Conservation (phyloP, 1,284 basidiomycete genomes). For the Lentinula novae-zelandiae region DNA sequence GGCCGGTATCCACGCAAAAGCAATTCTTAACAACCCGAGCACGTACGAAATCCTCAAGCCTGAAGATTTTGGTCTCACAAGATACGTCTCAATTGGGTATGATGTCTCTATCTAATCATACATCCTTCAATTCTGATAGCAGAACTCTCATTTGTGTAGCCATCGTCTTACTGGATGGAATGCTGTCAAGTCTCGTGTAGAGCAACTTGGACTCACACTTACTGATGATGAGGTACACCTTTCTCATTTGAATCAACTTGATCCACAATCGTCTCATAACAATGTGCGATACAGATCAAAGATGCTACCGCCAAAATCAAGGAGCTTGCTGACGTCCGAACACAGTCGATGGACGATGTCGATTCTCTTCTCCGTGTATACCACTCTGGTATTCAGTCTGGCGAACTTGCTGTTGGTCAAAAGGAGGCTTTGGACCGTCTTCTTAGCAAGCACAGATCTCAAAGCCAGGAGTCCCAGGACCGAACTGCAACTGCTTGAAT, state of each 20-base stretch:
- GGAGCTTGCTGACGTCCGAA: conserved; percentile 97
- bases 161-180: conserved; percentile 98
- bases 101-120: conserved; percentile 17
- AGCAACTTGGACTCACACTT: conserved; percentile 87
- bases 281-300: conserved; percentile 62
- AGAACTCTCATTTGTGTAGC: conserved; percentile 29
- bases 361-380: conserved; percentile 95
- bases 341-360: conserved; percentile 99
- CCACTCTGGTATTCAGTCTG: conserved; percentile 85
- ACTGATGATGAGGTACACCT: conserved; percentile 77
- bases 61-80: conserved; percentile 96
- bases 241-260: neutral
- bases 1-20: conserved; percentile 99
- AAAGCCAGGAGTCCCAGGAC: conserved; percentile 15
- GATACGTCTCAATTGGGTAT: conserved; percentile 96
- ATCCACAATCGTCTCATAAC: neutral
- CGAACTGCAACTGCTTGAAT: neutral
- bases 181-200: conserved; percentile 98
- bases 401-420: conserved; percentile 85
- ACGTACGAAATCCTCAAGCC: conserved; percentile 99
- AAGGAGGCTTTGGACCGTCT: conserved; percentile 83
- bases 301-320: conserved; percentile 99
- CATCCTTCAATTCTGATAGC: conserved; percentile 4
- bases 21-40: conserved; percentile 98
- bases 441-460: conserved; percentile 70